Base-by-base conservation (phyloP, 306 rosid genomes). In the Medicago arabica region DNA sequence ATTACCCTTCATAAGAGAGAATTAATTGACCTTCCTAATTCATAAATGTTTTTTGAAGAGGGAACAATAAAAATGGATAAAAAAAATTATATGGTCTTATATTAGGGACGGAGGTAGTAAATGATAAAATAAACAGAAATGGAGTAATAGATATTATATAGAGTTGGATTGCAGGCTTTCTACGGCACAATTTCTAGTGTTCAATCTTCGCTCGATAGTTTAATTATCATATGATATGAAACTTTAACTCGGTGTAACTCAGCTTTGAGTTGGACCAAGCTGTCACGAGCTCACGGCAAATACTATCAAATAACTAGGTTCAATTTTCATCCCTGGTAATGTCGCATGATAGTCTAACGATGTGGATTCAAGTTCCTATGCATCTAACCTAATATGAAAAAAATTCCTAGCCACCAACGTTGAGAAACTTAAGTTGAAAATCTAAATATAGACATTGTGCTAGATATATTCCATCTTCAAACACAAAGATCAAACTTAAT, bases 401-500 rank as follows among this genome's bases (percentile, higher is more conserved):
- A 70, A 14, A 23, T 39, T 38, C 55, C 62, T 49, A 53, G 23
- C 43, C 55, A 49, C 19, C 23, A 64, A 40, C 16, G 19, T 60
- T 41, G 2, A 60, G 0, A 59, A 46, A 46, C 75, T 64, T 57
- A 44, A 36, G 58, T 53, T 50, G 58, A 34, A 51, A 74, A 63
- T 60, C 67, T 74, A 61, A 51, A 60, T 25, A 41, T 28, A 40
- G 43, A 69, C 61, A 63, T 57, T 66, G 44, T 4, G 23, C 71
- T 61, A 75, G 15, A 44, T 12, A 44, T 12, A 51, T 49, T 38
- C 21, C 71, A 55, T 34, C 11, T 64, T 43, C 36, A 51, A 41
- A 77, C 75, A 64, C 21, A 62, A 4, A 78, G 17, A 16, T 57
- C 80, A 53, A 82, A 11, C 43, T 67, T 13, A 76, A 74, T 12